Conservation (phyloP, 345 rosid genomes). For the Eucalyptus cloeziana region DNA sequence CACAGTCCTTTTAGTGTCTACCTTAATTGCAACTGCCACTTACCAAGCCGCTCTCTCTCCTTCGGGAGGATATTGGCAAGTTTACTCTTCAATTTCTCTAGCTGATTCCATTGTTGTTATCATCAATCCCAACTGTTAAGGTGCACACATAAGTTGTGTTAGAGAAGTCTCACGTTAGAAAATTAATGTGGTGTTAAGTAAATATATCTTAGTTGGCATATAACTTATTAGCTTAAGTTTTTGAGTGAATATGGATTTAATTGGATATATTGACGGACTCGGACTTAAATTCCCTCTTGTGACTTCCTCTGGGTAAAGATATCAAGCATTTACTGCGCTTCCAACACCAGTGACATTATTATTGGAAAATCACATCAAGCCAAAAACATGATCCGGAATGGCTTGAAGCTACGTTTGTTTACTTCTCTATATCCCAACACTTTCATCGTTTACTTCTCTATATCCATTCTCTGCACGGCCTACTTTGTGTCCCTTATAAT, state of each 20-base stretch:
- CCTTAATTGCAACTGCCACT: background rate
- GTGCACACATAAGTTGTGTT: no score
- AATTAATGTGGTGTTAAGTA: no score
- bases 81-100: background rate
- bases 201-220: no score
- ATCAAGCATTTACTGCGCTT: no score
- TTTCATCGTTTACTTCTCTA: background rate
- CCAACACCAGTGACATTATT: fast-evolving
- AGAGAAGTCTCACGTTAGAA: no score
- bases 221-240: no score
- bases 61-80: background rate
- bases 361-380: background rate
- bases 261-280: fast-evolving
- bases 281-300: no score
- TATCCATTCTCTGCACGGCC: background rate
- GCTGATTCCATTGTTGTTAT: background rate
- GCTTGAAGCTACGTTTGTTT: background rate
- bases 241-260: no score
- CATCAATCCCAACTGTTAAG: background rate
- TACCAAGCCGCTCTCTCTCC: background rate
- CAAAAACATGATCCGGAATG: background rate
- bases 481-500: background rate
- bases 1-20: background rate
- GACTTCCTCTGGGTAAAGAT: no score
- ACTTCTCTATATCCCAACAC: background rate